A percentile compares a stretch with the other conserved stretches of the same genome.
Evolutionary conservation across 1,284 basidiomycete species (phyloP).

Genomic region (Sphagnurus paluster): DNA sequence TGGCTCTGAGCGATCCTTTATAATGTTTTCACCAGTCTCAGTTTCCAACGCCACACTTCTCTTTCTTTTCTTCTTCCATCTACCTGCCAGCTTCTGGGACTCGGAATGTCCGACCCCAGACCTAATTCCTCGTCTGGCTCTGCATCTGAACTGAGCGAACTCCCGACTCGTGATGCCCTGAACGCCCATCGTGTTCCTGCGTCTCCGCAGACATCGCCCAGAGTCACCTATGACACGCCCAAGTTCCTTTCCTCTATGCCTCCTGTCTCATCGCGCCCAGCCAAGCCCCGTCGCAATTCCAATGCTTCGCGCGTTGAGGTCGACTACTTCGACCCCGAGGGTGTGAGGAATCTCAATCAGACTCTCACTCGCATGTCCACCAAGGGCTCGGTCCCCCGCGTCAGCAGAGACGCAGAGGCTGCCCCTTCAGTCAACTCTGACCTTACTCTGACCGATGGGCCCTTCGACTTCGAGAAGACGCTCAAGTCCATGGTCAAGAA

Average conservation of each 20-base stretch:
- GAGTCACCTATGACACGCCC: not conserved
- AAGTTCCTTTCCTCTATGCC: not conserved
- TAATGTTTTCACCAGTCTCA: not conserved
- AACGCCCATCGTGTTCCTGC: conserved; percentile 2
- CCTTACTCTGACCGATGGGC: conserved; percentile 27
- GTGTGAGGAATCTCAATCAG: conserved; percentile 25
- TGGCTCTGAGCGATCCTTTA: conserved; percentile 1
- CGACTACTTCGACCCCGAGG: conserved; percentile 31
- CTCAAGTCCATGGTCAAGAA: conserved; percentile 37
- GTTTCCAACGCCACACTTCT: conserved; percentile 9
- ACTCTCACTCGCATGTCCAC: conserved; percentile 23
- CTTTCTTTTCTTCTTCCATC: not conserved
- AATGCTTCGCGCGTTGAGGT: conserved; percentile 28
- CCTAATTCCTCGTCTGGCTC: not conserved
- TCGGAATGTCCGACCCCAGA: conserved; percentile 7
- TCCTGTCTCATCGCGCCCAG: too few relatives aligned
- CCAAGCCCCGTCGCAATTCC: conserved; percentile 17
- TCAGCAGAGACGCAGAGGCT: not conserved
- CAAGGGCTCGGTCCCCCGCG: not conserved
- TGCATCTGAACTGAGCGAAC: conserved; percentile 8
- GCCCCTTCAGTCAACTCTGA: conserved; percentile 24
- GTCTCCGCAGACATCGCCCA: not conserved
- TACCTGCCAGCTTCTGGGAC: not conserved
- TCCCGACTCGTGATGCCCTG: conserved; percentile 11
- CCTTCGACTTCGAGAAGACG: conserved; percentile 49